phyloP scores from a whole-genome alignment of 257 asterid genomes.

The Jacaranda mimosifolia region DNA sequence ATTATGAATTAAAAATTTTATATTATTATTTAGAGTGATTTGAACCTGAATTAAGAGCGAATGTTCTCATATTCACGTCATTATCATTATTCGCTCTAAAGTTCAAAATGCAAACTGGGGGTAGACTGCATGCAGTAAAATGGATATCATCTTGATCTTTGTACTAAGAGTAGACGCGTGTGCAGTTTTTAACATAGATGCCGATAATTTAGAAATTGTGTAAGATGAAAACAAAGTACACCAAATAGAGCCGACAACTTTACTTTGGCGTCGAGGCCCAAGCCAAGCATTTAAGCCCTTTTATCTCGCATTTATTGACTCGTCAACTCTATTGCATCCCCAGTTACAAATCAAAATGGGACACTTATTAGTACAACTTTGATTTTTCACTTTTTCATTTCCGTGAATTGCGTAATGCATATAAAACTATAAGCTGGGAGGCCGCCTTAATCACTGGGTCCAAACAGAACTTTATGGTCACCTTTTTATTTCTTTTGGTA shows the following conservation, averaged over 20 bases:
- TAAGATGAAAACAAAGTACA: background rate
- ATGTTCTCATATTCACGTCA: no score
- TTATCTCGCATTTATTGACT: constrained; percentile 33
- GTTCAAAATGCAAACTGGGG: no score
- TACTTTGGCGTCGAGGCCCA: background rate
- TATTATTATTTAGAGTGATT: no score
- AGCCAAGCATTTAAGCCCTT: background rate
- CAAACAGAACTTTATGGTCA: background rate
- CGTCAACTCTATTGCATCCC: background rate
- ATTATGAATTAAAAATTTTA: no score
- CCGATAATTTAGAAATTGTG: no score
- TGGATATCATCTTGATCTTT: no score
- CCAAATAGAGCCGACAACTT: background rate
- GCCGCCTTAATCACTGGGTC: background rate
- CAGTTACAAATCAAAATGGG: constrained; percentile 1
- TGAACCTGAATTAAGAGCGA: no score
- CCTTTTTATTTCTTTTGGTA: background rate
- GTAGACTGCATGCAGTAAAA: no score
- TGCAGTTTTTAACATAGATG: no score
- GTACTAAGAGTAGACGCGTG: no score
- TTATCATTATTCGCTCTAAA: no score
- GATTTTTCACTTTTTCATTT: no score
- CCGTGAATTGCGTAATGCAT: constrained; percentile 22
- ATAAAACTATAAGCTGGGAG: background rate
- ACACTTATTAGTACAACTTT: background rate